Conservation (phyloP, 2,329 filamentous ascomycete genomes). For the Didymella pinodella region DNA sequence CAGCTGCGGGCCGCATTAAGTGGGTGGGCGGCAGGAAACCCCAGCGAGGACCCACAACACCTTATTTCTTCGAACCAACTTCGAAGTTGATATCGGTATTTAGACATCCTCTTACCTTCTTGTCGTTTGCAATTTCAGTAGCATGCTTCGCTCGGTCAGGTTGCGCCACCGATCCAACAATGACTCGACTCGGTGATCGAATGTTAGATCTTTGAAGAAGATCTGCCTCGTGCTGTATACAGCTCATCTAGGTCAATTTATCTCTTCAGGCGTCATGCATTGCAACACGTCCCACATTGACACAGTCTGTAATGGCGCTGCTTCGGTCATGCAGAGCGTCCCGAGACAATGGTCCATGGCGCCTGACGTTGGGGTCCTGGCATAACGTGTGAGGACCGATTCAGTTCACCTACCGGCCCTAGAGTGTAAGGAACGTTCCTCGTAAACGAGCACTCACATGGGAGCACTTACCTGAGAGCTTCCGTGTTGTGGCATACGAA, state of each 20-base stretch:
- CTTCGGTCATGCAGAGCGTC: neutral
- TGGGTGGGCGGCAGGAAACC: conserved; percentile 51
- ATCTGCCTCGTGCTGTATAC: neutral
- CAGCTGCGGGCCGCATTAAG: conserved; percentile 52
- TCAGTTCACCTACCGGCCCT: conserved; percentile 12
- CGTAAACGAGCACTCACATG: conserved; percentile 16
- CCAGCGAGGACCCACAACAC: neutral
- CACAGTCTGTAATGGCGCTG: neutral
- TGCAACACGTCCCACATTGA: neutral
- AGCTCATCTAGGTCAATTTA: neutral
- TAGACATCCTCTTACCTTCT: neutral
- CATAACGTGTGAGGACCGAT: conserved; percentile 8
- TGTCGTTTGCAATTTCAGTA: neutral
- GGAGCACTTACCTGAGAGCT: conserved; percentile 21
- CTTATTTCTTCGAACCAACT: neutral
- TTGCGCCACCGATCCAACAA: neutral
- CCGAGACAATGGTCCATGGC: conserved; percentile 29
- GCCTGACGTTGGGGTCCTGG: conserved; percentile 21
- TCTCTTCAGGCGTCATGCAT: neutral
- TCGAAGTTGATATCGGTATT: neutral
- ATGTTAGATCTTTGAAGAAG: neutral
- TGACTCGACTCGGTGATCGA: neutral
- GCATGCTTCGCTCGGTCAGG: neutral
- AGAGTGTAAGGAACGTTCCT: conserved; percentile 23
- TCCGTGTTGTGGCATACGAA: conserved; percentile 12